These are phyloP conservation scores for Lactarius hatsudake DNA, from an alignment of 768 basidiomycete genomes.

Conservation along the genomic window DNA sequence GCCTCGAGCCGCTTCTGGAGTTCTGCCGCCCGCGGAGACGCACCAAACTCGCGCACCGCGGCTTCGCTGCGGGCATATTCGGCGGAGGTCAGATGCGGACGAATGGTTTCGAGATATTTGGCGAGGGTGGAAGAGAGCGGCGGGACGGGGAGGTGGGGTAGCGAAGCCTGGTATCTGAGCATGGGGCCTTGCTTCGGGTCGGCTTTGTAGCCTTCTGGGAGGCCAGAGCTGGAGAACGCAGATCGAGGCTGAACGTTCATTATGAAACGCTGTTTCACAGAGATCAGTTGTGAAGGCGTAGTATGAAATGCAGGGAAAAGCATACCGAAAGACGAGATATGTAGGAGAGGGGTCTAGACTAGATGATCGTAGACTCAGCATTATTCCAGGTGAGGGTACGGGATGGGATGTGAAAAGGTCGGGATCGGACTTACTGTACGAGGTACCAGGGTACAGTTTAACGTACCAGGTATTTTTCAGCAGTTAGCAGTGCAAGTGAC, in stretches of 20 bases:
- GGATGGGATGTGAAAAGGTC: background rate
- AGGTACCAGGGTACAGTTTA: background rate
- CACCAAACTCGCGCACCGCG: slow-evolving; percentile 64
- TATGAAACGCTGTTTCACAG: background rate
- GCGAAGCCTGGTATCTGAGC: slow-evolving; percentile 69
- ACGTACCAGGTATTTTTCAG: background rate
- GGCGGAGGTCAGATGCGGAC: slow-evolving; percentile 67
- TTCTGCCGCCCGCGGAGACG: slow-evolving; percentile 62
- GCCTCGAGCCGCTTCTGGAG: slow-evolving; percentile 77
- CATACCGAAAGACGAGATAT: slow-evolving; percentile 13
- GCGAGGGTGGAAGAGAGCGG: slow-evolving; percentile 74
- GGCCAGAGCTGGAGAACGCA: slow-evolving; percentile 5
- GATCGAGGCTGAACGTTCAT: slow-evolving; percentile 2
- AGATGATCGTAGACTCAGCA: slow-evolving; percentile 3
- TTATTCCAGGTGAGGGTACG: slow-evolving; percentile 2
- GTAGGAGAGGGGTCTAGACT: background rate
- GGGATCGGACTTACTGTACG: background rate
- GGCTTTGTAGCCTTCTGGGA: slow-evolving; percentile 47
- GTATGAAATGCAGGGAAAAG: background rate
- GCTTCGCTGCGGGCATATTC: slow-evolving; percentile 58
- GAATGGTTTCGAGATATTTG: slow-evolving; percentile 86
- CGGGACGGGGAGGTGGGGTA: slow-evolving; percentile 83
- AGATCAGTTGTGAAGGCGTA: background rate
- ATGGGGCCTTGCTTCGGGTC: slow-evolving; percentile 61
- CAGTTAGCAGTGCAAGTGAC: background rate